These are phyloP conservation scores for Exobasidium rhododendri DNA, from an alignment of 1,284 basidiomycete species.

Conservation along the genomic window DNA sequence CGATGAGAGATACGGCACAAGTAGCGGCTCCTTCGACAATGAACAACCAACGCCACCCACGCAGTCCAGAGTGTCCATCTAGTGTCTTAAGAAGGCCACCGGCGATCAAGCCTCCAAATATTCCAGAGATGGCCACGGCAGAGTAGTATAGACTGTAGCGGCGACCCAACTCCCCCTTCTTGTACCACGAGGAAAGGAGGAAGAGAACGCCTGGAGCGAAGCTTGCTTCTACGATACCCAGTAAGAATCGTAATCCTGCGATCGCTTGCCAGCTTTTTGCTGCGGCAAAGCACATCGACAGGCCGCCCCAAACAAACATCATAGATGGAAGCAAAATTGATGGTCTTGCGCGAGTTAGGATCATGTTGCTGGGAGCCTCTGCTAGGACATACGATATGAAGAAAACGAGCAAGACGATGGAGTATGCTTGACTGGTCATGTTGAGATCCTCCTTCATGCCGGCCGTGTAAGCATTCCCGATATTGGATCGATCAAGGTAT, in stretches of 20 bases:
- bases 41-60: constrained; percentile 28
- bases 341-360: constrained; percentile 26
- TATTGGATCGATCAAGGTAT: constrained; percentile 24
- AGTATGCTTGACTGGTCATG: constrained; percentile 20
- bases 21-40: constrained; percentile 26
- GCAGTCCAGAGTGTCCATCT: constrained; percentile 5
- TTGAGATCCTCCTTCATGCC: constrained; percentile 25
- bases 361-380: constrained; percentile 32
- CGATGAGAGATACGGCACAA: constrained; percentile 15
- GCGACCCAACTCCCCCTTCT: constrained; percentile 56
- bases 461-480: constrained; percentile 22
- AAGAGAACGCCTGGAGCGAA: constrained; percentile 42
- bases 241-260: constrained; percentile 21
- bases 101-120: constrained; percentile 21
- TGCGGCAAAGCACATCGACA: constrained; percentile 24
- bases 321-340: constrained; percentile 32
- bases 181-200: constrained; percentile 56
- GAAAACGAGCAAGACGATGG: constrained; percentile 24
- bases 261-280: constrained; percentile 15
- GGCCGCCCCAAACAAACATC: constrained; percentile 33
- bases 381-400: constrained; percentile 22
- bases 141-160: constrained; percentile 58
- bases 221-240: constrained; percentile 26
- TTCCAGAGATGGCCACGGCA: constrained; percentile 41
- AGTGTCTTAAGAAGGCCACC: constrained; percentile 13